Base-by-base conservation (phyloP, 2,329 filamentous ascomycete species). In the Orbilia quercus region DNA sequence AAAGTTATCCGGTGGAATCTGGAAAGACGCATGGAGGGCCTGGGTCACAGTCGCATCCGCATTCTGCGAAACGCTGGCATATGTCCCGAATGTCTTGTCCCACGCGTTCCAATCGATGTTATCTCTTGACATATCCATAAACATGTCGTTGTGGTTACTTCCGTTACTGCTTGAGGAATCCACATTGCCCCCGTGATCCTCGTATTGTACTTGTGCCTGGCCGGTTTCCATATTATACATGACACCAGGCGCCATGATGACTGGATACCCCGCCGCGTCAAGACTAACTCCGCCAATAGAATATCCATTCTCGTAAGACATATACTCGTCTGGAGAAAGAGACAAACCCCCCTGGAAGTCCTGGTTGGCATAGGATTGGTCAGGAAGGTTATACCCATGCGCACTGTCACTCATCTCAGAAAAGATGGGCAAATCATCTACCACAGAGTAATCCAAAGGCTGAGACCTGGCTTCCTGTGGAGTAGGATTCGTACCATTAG, bases 81-180 rank as follows among this genome's bases (percentile, higher is more conserved):
- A 77, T 20, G 72, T 76, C 22, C 76, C 76, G 67, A 77, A 77
- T 18, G 77, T 75, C 50, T 75, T 74, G 47, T 77, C 76, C 76
- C 76, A 77, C 53, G 74, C 76, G 18, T 77, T 75, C 76, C 76
- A 77, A 66, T 77, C 75, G 45, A 77, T 76, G 28, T 77, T 75
- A 70, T 75, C 72, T 51, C 72, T 53, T 22, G 72, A 65, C 69
- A 73, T 66, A 18, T 73, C 69, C 69, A 73, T 66, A 62, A 75
- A 66, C 40, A 77, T 76, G 31, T 75, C 60, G 42, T 76, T 75
- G n/a, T 70, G 59, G 18, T 34, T 59, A 22, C 47, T 66, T 14
- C 22, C 60, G 12, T 28, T 66, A 16, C 54, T 73, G 23, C 66
- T 72, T 6, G 38, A 58, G 18, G 51, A 58, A 34, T 73, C 69